These are phyloP conservation scores for Serendipita sp. DNA, from an alignment of 768 basidiomycete species.

Conservation along the genomic window DNA sequence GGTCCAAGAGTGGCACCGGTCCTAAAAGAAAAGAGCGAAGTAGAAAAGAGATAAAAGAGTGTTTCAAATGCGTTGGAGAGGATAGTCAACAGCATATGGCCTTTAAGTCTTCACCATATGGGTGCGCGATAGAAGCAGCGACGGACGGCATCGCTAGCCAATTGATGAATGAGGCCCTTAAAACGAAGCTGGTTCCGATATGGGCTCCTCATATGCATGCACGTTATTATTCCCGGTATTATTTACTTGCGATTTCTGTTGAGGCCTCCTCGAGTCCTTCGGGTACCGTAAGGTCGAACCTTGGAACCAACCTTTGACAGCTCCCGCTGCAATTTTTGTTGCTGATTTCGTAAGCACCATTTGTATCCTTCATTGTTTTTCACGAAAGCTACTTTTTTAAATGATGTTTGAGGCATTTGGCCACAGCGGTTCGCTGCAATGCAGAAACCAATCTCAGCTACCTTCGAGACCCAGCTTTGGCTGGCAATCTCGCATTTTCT, in stretches of 20 bases:
- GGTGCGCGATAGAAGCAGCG: neutral
- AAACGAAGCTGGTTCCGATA: too few species aligned
- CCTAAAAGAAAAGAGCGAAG: neutral
- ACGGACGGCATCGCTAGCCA: neutral
- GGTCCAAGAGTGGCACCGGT: neutral
- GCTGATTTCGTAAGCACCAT: neutral
- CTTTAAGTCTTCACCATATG: neutral
- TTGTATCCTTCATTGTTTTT: neutral
- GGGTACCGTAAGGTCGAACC: neutral
- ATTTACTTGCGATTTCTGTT: neutral
- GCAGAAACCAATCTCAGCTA: slow-evolving; percentile 6
- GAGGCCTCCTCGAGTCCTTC: neutral
- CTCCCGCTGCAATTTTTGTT: neutral
- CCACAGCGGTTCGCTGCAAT: slow-evolving; percentile 1
- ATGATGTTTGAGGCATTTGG: slow-evolving; percentile 8
- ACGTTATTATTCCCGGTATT: neutral
- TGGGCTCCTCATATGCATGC: neutral
- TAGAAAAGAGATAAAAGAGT: too few species aligned
- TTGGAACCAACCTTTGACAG: neutral
- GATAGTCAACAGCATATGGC: neutral
- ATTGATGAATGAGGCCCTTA: neutral
- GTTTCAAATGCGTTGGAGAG: neutral
- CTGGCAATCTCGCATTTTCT: neutral
- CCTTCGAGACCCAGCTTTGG: slow-evolving; percentile 5
- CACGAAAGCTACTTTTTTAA: neutral